phyloP scores from a whole-genome alignment of 306 rosid genomes.

The Herpetospermum pedunculosum region DNA sequence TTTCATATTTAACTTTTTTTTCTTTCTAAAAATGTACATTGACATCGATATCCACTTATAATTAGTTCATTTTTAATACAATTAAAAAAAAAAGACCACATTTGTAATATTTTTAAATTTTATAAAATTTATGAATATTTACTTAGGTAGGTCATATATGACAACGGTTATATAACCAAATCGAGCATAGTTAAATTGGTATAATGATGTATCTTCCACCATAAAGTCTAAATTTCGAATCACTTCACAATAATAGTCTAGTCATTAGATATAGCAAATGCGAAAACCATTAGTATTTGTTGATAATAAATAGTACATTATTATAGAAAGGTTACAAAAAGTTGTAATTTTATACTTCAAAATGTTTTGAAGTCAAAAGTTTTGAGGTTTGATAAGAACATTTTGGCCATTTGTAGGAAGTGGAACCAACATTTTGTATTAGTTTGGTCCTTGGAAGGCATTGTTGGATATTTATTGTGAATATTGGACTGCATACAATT shows the following conservation, averaged over 20 bases:
- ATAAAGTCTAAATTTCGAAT: too few species aligned
- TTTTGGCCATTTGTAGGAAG: background rate
- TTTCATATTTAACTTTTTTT: too few species aligned
- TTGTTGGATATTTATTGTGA: background rate
- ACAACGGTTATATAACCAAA: too few species aligned
- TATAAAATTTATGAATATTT: background rate
- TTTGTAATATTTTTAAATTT: too few species aligned
- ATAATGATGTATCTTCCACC: too few species aligned
- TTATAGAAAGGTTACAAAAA: background rate
- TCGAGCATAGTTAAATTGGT: too few species aligned
- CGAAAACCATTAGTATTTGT: background rate
- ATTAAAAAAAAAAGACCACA: too few species aligned
- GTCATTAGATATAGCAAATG: too few species aligned
- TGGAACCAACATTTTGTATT: background rate
- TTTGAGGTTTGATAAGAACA: background rate
- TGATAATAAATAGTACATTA: background rate
- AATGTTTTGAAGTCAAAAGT: background rate
- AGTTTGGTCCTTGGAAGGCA: background rate
- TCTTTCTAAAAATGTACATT: too few species aligned
- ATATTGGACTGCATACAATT: background rate
- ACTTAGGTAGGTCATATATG: background rate
- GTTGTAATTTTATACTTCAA: background rate
- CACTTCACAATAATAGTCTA: too few species aligned
- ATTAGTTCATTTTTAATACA: too few species aligned
- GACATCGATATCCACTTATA: too few species aligned